Conservation (phyloP, 805 yeast genomes). For the Yamadazyma philogaea region DNA sequence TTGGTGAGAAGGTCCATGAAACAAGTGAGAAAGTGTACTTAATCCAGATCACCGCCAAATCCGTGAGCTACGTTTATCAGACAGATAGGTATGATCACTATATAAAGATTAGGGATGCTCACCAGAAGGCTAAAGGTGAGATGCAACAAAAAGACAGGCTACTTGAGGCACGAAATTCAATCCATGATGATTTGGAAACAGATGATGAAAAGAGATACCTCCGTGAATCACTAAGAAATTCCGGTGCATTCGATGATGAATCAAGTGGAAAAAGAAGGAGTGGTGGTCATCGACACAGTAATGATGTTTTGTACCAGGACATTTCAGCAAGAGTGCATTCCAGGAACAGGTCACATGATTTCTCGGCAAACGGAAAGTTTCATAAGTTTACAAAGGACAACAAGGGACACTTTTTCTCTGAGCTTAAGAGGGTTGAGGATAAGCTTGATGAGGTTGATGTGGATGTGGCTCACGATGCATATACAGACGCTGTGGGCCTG, state of each 20-base stretch:
- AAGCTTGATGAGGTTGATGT: constrained; percentile 68
- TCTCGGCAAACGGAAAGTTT: constrained; percentile 16
- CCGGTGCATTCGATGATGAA: constrained; percentile 37
- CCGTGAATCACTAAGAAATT: constrained; percentile 47
- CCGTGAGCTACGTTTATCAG: constrained; percentile 53
- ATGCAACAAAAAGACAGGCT: constrained; percentile 29
- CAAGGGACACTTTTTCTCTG: constrained; percentile 38
- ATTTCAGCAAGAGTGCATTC: constrained; percentile 61
- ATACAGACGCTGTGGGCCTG: constrained; percentile 43
- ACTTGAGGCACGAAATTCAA: constrained; percentile 17
- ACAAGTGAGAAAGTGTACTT: constrained; percentile 30
- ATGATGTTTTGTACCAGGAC: constrained; percentile 50
- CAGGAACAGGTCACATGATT: constrained; percentile 52
- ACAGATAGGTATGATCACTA: constrained; percentile 60
- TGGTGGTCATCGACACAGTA: constrained; percentile 28
- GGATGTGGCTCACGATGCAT: constrained; percentile 58
- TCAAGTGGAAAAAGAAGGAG: constrained; percentile 22
- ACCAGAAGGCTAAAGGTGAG: constrained; percentile 61
- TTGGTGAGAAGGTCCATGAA: constrained; percentile 24
- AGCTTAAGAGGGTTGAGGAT: constrained; percentile 55
- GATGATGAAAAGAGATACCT: constrained; percentile 38
- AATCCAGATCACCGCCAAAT: constrained; percentile 47
- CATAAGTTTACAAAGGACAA: constrained; percentile 15
- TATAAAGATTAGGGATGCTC: constrained; percentile 50
- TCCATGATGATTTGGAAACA: constrained; percentile 17